Conservation (phyloP, 2,329 filamentous ascomycete species). For the Botrytis cinerea region DNA sequence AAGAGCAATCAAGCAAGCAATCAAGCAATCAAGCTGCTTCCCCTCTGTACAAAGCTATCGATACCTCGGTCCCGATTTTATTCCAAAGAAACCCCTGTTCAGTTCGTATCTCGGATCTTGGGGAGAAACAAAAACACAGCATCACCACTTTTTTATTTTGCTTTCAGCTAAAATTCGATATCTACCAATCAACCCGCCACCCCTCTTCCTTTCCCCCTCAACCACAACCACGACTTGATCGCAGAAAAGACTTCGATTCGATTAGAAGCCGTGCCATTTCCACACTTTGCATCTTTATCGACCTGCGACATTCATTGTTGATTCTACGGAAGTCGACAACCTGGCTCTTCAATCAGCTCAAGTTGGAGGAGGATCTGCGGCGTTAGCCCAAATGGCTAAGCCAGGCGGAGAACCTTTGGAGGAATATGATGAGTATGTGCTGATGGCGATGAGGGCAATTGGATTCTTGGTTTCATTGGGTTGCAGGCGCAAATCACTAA, state of each 20-base stretch:
- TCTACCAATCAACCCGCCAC: constrained; percentile 13
- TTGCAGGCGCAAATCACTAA: constrained; percentile 30
- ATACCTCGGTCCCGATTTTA: not conserved
- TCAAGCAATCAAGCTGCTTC: not conserved
- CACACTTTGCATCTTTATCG: not conserved
- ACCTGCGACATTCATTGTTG: constrained; percentile 11
- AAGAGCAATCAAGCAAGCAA: not conserved
- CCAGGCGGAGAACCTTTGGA: constrained; percentile 63
- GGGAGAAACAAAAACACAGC: constrained; percentile 5
- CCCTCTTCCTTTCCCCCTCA: not conserved
- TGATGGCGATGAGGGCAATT: constrained; percentile 23
- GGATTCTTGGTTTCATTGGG: constrained; percentile 9
- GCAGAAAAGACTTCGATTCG: constrained; percentile 6
- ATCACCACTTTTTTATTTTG: constrained; percentile 19
- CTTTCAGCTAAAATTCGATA: constrained; percentile 8
- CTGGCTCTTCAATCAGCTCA: constrained; percentile 62
- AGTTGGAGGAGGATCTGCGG: constrained; percentile 64
- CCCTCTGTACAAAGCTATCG: not conserved
- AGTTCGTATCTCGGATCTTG: not conserved
- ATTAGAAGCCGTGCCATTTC: not conserved
- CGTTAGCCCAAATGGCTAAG: constrained; percentile 71
- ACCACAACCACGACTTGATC: constrained; percentile 1
- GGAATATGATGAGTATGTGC: constrained; percentile 63
- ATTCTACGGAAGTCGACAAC: constrained; percentile 48
- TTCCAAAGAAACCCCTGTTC: not conserved